phyloP scores from a whole-genome alignment of 345 rosid genomes.

The Salix purpurea region DNA sequence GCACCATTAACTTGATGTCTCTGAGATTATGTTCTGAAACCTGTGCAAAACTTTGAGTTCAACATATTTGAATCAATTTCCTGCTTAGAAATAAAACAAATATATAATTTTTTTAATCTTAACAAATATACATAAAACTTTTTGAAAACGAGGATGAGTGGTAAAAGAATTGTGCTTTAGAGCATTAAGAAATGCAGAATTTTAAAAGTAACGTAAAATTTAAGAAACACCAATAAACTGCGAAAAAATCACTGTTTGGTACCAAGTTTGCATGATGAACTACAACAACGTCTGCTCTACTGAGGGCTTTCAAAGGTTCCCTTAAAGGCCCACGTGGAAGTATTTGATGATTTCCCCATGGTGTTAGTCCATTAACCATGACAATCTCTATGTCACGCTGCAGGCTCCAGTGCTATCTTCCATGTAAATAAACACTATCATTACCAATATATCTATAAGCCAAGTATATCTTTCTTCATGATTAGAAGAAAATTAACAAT shows the following conservation, averaged over 20 bases:
- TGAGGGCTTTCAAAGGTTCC: constrained; percentile 64
- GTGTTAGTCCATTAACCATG: constrained; percentile 72
- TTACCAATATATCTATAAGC: constrained; percentile 10
- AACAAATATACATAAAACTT: too few relatives aligned
- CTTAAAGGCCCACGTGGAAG: constrained; percentile 81
- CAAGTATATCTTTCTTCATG: background rate
- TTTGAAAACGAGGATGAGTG: background rate
- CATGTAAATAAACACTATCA: constrained; percentile 20
- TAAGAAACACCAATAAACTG: background rate
- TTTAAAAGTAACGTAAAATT: background rate
- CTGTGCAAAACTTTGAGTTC: constrained; percentile 36
- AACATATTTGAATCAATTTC: background rate
- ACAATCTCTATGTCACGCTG: constrained; percentile 73
- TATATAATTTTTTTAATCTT: background rate
- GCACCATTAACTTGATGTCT: constrained; percentile 42
- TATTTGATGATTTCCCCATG: constrained; percentile 67
- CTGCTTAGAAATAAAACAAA: background rate
- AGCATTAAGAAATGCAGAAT: constrained; percentile 1
- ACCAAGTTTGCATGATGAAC: constrained; percentile 72
- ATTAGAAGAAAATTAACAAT: background rate
- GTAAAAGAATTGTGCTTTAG: background rate
- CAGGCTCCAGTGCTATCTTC: constrained; percentile 72
- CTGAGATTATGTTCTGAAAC: constrained; percentile 37
- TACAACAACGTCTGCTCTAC: constrained; percentile 60
- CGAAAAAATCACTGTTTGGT: constrained; percentile 4